Conservation (phyloP, 768 basidiomycete genomes). For the Piloderma croceum region DNA sequence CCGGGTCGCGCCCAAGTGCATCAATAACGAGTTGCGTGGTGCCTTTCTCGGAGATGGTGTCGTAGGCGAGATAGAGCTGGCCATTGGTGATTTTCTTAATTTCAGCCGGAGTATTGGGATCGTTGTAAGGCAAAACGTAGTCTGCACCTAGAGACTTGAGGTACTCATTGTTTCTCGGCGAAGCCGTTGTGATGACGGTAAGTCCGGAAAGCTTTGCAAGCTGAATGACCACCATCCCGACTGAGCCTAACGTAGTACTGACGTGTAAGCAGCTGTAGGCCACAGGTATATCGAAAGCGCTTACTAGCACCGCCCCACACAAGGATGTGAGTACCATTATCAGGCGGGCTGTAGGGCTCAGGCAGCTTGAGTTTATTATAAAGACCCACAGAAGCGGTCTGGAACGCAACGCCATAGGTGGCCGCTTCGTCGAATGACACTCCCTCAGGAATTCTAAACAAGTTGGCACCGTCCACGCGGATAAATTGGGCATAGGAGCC, state of each 20-base stretch:
- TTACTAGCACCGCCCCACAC: conserved; percentile 11
- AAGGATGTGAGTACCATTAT: too few relatives aligned
- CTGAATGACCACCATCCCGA: conserved; percentile 35
- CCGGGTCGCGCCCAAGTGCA: conserved; percentile 3
- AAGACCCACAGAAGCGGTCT: too few relatives aligned
- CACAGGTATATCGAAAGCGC: too few relatives aligned
- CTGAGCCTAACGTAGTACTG: too few relatives aligned
- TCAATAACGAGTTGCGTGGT: conserved; percentile 19
- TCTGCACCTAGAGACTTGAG: conserved; percentile 38
- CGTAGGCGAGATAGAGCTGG: conserved; percentile 20
- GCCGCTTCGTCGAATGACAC: conserved; percentile 19
- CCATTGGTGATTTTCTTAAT: conserved; percentile 22
- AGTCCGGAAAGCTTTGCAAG: conserved; percentile 38
- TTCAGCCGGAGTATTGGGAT: conserved; percentile 21
- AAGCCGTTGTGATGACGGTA: conserved; percentile 40
- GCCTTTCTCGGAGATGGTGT: conserved; percentile 24
- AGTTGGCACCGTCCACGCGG: conserved; percentile 8
- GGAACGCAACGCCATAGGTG: too few relatives aligned
- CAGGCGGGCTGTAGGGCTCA: too few relatives aligned
- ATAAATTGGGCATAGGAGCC: conserved; percentile 18
- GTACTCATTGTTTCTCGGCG: conserved; percentile 30
- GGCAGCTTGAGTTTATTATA: too few relatives aligned
- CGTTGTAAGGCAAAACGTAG: conserved; percentile 34
- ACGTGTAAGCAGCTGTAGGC: too few relatives aligned
- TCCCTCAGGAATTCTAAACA: conserved; percentile 17